A percentile compares a stretch with the other conserved stretches of the same genome.
These are phyloP conservation scores for Amaranthus tricolor DNA, from an alignment of 179 eudicot genomes.

Conservation along the genomic window DNA sequence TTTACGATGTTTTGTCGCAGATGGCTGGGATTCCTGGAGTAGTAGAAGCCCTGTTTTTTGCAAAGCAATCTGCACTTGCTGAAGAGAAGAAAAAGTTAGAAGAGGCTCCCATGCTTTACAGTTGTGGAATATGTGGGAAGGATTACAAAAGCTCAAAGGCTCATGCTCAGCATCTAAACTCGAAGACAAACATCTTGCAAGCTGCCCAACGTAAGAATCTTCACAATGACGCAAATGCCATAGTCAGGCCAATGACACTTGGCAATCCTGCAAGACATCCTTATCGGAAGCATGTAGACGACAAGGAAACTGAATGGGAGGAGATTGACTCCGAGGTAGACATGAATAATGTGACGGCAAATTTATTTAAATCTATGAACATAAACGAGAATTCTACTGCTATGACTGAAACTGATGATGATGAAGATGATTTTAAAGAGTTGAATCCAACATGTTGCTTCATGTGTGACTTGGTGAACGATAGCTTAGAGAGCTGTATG, in stretches of 20 bases:
- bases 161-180: conserved; percentile 86
- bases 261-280: conserved; percentile 46
- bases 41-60: conserved; percentile 72
- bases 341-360: conserved; percentile 51
- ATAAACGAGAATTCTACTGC: conserved; percentile 36
- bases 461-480: conserved; percentile 80
- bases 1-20: conserved; percentile 30
- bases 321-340: conserved; percentile 74
- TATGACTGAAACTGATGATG: conserved; percentile 38
- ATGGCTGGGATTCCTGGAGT: conserved; percentile 97
- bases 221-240: conserved; percentile 41
- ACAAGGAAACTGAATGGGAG: conserved; percentile 85
- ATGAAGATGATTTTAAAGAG: conserved; percentile 44
- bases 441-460: conserved; percentile 83
- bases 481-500: conserved; percentile 70
- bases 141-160: conserved; percentile 91
- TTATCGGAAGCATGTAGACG: conserved; percentile 33
- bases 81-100: conserved; percentile 57
- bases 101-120: conserved; percentile 81
- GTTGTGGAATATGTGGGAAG: conserved; percentile 78
- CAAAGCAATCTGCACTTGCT: conserved; percentile 80
- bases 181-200: conserved; percentile 59
- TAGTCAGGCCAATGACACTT: conserved; percentile 67
- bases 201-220: conserved; percentile 52
- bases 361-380: conserved; percentile 46